Evolutionary conservation across 75 land plant species (phyloP).

Genomic region (Pinus albicaulis): DNA sequence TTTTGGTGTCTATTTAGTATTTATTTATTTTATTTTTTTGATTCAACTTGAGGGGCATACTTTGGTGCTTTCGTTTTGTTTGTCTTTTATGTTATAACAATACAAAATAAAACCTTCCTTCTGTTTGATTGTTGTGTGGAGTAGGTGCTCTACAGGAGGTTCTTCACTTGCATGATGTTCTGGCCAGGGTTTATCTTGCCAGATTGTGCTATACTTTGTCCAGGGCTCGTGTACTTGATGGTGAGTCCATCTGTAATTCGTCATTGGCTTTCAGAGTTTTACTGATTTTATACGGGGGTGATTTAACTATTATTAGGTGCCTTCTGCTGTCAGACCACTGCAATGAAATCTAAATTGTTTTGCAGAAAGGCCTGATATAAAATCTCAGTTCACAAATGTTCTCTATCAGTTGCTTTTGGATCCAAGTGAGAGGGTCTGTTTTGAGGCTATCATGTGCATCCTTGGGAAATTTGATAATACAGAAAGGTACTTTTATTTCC

Average conservation of each 20-base stretch:
- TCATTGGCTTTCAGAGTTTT: not conserved
- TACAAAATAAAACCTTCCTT: not conserved
- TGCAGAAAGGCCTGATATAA: slow-evolving; percentile 92
- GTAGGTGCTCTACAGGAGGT: slow-evolving; percentile 96
- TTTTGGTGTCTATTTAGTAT: not conserved
- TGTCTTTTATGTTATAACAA: not conserved
- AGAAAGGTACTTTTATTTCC: slow-evolving; percentile 55
- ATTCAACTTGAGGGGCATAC: not conserved
- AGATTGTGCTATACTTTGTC: slow-evolving; percentile 81
- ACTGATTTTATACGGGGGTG: not conserved
- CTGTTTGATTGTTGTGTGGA: slow-evolving; percentile 15
- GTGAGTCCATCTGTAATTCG: slow-evolving; percentile 24
- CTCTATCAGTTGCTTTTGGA: slow-evolving; percentile 95
- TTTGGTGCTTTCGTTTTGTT: not conserved
- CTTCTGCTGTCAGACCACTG: not conserved
- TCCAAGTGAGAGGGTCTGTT: slow-evolving; percentile 99
- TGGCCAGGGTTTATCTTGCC: slow-evolving; percentile 96
- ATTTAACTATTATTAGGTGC: not conserved
- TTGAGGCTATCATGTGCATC: slow-evolving; percentile 96
- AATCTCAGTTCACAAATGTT: slow-evolving; percentile 77
- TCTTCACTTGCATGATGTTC: slow-evolving; percentile 95
- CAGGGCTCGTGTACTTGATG: slow-evolving; percentile 91
- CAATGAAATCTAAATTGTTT: not conserved
- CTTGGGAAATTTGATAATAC: slow-evolving; percentile 77
- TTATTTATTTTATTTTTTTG: not conserved